Evolutionary conservation across 495 filamentous ascomycete genomes (phyloP), one percentile per base, ranked within the genome.

Genomic region (Penicillium chermesinum): DNA sequence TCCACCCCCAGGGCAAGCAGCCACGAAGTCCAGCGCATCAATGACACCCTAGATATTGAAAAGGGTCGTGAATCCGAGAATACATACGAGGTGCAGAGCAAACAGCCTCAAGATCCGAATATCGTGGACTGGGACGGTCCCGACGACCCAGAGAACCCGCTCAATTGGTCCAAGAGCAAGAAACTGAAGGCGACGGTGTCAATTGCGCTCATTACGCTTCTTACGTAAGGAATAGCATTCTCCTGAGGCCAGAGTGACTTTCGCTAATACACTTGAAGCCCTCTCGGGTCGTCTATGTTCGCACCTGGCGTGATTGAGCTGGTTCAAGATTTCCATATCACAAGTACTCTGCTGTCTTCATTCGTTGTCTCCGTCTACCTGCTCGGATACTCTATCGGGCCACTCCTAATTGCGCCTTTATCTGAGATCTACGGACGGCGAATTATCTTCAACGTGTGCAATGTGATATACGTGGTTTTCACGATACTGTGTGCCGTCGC

Each of bases 271-370:
- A 3, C 17, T 34, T 16, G 12, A 67, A 62, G 61, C 12, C 59
- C 62, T 3, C 71, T 86, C 21, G 81, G 80, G 0, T 83, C 82
- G 1, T 82, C 82, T 1, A 84, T 86, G 60, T 74, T 86, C 41
- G 78, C 82, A 0, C 83, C 83, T 0, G 81, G 78, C 6, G 75
- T 83, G 30, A 51, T 52, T 7, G 65, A 65, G 13, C 72, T 84
- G 21, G 71, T 76, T 53, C 43, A 50, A n/a, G 77, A 82, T 1
- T 85, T 84, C 52, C 54, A 71, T 35, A 73, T 64, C 16, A 57
- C 68, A 38, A 57, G 50, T 13, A 64, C 42, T 4, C 57, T 56
- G 52, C 36, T 66, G 9, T 54, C 47, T 5, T 61, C 61, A 2
- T 73, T 76, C 32, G 60, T 70, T 39, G 59, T 73, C 18, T 71